Conservation (phyloP, 2,329 filamentous ascomycete species). For the Xylaria sp. region DNA sequence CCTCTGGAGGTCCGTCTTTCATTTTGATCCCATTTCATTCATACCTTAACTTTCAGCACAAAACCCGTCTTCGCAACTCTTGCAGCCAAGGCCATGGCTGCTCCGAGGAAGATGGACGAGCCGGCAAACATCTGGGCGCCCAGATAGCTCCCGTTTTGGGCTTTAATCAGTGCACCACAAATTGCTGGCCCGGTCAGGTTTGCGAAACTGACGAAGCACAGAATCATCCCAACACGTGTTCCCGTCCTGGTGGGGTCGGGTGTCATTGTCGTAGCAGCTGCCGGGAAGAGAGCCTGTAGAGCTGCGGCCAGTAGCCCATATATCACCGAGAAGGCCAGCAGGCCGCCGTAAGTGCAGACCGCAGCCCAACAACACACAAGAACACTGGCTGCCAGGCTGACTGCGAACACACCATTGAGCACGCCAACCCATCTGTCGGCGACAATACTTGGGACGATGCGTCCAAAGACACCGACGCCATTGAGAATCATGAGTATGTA, state of each 20-base stretch:
- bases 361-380: constrained; percentile 62
- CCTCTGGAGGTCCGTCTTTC: too few relatives aligned
- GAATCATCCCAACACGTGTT: constrained; percentile 61
- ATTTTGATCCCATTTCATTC: too few relatives aligned
- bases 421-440: constrained; percentile 63
- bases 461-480: constrained; percentile 60
- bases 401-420: constrained; percentile 62
- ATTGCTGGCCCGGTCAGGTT: constrained; percentile 57
- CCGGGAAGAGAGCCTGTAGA: constrained; percentile 69
- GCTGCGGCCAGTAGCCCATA: constrained; percentile 67
- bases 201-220: constrained; percentile 57
- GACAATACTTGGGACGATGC: constrained; percentile 59
- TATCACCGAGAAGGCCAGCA: constrained; percentile 65
- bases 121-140: constrained; percentile 56
- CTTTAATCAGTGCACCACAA: constrained; percentile 52
- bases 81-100: too few relatives aligned
- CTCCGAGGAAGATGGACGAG: too few relatives aligned
- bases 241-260: constrained; percentile 55
- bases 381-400: constrained; percentile 43
- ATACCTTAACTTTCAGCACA: too few relatives aligned
- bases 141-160: constrained; percentile 44
- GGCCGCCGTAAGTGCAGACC: constrained; percentile 49
- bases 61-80: too few relatives aligned
- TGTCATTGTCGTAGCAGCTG: constrained; percentile 59
- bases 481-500: constrained; percentile 68